Evolutionary conservation across 192 early-diverging fungal genomes (phyloP).

Genomic region (Mycoemilia scoparia): DNA sequence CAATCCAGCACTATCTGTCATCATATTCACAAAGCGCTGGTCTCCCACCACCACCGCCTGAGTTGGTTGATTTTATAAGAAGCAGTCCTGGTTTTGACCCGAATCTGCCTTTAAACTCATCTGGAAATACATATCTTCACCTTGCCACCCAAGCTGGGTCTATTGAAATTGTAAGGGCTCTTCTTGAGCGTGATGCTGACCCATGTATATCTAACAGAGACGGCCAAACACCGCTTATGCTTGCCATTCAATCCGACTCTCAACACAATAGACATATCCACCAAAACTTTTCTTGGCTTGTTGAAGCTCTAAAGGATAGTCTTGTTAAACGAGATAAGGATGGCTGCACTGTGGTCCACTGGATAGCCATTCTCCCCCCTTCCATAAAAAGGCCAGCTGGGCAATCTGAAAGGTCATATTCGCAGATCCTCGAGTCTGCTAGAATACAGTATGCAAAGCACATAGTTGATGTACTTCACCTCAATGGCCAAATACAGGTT

Average conservation of each 20-base stretch:
- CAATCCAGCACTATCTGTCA: no score
- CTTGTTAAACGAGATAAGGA: conserved; percentile 10
- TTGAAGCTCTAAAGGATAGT: conserved; percentile 7
- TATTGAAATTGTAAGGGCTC: conserved; percentile 16
- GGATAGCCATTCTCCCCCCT: conserved; percentile 8
- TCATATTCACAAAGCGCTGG: not conserved
- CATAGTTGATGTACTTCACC: conserved; percentile 4
- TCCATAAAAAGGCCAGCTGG: not conserved
- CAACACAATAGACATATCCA: conserved; percentile 6
- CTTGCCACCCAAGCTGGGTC: conserved; percentile 11
- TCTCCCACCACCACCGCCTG: not conserved
- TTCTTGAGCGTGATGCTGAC: conserved; percentile 14
- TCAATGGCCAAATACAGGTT: conserved; percentile 4
- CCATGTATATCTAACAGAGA: conserved; percentile 2
- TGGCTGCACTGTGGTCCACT: conserved; percentile 20
- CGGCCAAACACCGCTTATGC: conserved; percentile 22
- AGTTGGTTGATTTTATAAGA: conserved; percentile 6
- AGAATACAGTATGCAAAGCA: conserved; percentile 4
- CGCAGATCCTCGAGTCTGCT: no score
- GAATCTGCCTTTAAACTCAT: conserved; percentile 2
- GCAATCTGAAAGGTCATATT: conserved; percentile 7
- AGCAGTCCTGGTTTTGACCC: conserved; percentile 2
- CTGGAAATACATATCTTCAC: conserved; percentile 8
- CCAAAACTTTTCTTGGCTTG: conserved; percentile 14
- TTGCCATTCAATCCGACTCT: conserved; percentile 5